phyloP scores from a whole-genome alignment of 2,329 filamentous ascomycete species.

The Teratosphaeria zuluensis region DNA sequence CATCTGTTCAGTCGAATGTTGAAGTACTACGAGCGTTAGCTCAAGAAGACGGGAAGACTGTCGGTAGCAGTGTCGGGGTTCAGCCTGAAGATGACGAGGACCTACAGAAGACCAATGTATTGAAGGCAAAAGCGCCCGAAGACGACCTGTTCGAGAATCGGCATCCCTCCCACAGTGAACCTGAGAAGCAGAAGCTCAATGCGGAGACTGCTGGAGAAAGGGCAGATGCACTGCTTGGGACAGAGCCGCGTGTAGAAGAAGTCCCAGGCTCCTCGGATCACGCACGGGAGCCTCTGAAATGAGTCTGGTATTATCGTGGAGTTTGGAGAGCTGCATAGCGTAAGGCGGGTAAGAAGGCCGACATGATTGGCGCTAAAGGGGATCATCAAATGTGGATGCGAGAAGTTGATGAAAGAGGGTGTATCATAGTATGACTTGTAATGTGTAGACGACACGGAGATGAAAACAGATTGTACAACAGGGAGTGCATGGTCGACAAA shows the following conservation, averaged over 20 bases:
- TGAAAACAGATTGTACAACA: neutral
- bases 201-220: neutral
- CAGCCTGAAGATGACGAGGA: neutral
- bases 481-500: neutral
- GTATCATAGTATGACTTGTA: neutral
- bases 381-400: neutral
- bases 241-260: neutral
- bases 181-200: neutral
- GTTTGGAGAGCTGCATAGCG: neutral
- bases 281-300: neutral
- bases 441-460: neutral
- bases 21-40: neutral
- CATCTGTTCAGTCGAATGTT: neutral
- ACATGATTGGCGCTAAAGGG: neutral
- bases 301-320: neutral
- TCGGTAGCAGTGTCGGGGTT: neutral
- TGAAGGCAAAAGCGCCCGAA: neutral
- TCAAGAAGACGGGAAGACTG: neutral
- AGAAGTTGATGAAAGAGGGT: neutral
- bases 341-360: neutral
- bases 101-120: neutral
- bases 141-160: neutral
- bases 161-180: neutral
- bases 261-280: neutral
- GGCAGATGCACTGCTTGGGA: neutral